Evolutionary conservation across 1,284 basidiomycete genomes (phyloP).

Genomic region (Trichosporon sp.): DNA sequence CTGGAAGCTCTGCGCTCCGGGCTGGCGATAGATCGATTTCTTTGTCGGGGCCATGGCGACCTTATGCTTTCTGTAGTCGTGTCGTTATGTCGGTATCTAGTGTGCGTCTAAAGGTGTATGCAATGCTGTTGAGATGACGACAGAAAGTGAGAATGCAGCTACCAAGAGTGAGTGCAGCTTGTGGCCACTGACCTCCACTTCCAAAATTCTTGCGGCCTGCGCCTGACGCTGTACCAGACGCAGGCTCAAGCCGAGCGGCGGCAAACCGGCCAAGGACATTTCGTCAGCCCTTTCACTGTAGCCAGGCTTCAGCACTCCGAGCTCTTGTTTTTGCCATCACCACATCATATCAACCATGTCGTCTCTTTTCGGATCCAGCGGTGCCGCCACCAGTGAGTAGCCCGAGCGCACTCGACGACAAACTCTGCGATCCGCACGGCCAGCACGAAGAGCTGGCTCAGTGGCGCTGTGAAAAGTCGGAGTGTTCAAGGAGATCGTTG

Average conservation of each 20-base stretch:
- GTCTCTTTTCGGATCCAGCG: slow-evolving; percentile 27
- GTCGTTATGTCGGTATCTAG: background rate
- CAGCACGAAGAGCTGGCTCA: background rate
- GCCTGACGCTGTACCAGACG: background rate
- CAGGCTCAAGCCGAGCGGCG: slow-evolving; percentile 15
- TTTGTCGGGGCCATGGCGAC: slow-evolving; percentile 60
- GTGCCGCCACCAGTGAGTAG: slow-evolving; percentile 19
- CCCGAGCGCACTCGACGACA: background rate
- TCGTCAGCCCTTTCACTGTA: background rate
- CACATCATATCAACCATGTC: slow-evolving; percentile 14
- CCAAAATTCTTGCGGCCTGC: slow-evolving; percentile 24
- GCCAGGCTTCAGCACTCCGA: background rate
- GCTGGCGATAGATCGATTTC: slow-evolving; percentile 81
- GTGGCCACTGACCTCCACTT: slow-evolving; percentile 24
- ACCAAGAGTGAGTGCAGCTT: background rate
- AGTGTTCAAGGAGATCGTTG: background rate
- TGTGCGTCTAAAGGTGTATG: background rate
- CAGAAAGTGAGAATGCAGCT: background rate
- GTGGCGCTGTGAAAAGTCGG: slow-evolving; percentile 8
- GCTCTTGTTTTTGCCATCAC: background rate
- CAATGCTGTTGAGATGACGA: background rate
- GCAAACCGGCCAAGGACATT: slow-evolving; percentile 6
- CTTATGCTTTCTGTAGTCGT: background rate
- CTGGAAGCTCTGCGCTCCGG: slow-evolving; percentile 89
- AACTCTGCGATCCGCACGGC: background rate